phyloP scores from a whole-genome alignment of 768 basidiomycete genomes.

The Xerocomellus amylosporus region DNA sequence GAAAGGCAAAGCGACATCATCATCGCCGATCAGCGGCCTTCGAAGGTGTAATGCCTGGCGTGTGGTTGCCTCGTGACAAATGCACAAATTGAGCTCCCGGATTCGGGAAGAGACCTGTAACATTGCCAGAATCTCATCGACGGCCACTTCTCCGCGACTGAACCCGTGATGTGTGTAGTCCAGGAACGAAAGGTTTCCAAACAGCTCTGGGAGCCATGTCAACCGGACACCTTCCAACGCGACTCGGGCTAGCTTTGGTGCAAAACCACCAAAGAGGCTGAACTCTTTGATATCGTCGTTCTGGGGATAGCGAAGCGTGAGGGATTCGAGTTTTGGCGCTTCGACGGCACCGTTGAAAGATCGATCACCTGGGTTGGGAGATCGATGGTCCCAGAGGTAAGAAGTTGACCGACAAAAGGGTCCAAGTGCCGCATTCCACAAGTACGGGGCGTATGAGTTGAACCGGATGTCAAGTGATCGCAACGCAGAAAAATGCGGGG shows the following conservation, averaged over 20 bases:
- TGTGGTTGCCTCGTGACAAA: constrained; percentile 40
- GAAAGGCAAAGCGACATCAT: constrained; percentile 40
- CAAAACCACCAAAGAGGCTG: constrained; percentile 56
- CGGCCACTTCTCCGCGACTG: constrained; percentile 52
- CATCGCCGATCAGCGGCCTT: constrained; percentile 25
- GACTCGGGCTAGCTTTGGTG: constrained; percentile 53
- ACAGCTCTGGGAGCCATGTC: constrained; percentile 60
- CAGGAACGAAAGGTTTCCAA: constrained; percentile 56
- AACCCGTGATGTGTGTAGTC: constrained; percentile 76
- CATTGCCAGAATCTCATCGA: constrained; percentile 56
- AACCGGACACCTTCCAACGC: constrained; percentile 65
- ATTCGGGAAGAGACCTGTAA: constrained; percentile 53
- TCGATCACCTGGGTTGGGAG: constrained; percentile 6
- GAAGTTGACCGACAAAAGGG: constrained; percentile 41
- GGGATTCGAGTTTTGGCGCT: constrained; percentile 48
- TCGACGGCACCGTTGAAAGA: constrained; percentile 26
- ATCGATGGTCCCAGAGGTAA: constrained; percentile 25
- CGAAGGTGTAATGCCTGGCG: constrained; percentile 17
- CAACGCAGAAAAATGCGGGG: constrained; percentile 49
- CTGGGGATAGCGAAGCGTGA: constrained; percentile 55
- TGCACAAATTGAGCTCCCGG: constrained; percentile 53
- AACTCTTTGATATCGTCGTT: constrained; percentile 74
- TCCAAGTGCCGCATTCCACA: constrained; percentile 68
- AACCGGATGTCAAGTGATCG: constrained; percentile 63
- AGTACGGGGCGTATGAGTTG: constrained; percentile 52